These are phyloP conservation scores for Fusarium sp. DNA, from an alignment of 2,329 filamentous ascomycete genomes.

Conservation along the genomic window DNA sequence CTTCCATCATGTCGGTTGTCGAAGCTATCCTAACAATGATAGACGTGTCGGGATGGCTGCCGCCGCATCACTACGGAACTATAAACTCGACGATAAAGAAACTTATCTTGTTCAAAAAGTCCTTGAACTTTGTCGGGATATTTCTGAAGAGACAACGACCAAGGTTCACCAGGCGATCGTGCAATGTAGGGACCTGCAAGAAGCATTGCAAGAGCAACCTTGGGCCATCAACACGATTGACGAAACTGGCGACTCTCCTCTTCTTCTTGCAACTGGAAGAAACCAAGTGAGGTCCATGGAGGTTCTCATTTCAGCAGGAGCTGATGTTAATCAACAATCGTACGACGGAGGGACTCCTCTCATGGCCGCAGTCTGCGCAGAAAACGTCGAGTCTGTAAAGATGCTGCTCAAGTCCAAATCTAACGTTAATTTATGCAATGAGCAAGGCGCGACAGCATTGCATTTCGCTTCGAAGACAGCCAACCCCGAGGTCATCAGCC, in stretches of 20 bases:
- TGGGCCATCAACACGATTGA: constrained; percentile 8
- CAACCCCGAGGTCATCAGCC: background rate
- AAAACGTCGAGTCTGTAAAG: background rate
- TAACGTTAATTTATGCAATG: background rate
- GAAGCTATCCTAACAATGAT: too few species aligned
- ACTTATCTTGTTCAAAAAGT: background rate
- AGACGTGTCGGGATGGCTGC: background rate
- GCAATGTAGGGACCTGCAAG: background rate
- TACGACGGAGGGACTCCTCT: background rate
- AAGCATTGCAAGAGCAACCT: constrained; percentile 7
- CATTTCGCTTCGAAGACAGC: accelerated
- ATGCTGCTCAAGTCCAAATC: constrained; percentile 3
- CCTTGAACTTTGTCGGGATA: background rate
- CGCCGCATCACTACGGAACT: accelerated
- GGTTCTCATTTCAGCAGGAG: constrained; percentile 10
- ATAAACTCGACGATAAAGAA: background rate
- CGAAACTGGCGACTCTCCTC: background rate
- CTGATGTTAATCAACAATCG: constrained; percentile 2
- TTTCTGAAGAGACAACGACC: background rate
- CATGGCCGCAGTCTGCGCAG: accelerated
- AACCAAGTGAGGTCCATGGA: background rate
- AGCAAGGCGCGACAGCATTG: background rate
- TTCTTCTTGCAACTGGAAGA: accelerated
- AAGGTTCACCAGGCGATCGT: background rate
- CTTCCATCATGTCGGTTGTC: accelerated